These are phyloP conservation scores for Adansonia gregorii DNA, from an alignment of 441 rosid species.

Conservation along the genomic window DNA sequence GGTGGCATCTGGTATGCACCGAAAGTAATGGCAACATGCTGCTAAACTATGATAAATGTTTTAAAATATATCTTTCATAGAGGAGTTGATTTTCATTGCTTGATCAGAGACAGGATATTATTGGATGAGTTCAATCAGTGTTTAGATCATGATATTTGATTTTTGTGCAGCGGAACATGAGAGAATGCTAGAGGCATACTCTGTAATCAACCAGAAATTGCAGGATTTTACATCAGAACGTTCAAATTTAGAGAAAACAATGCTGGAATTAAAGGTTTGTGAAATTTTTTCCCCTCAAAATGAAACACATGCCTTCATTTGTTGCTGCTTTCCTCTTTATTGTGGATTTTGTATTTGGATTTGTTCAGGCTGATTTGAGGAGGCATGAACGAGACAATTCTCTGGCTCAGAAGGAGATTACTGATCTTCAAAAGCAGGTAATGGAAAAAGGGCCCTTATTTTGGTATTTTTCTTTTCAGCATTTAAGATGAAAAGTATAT, in stretches of 20 bases:
- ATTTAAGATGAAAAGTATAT: neutral
- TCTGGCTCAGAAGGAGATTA: conserved; percentile 75
- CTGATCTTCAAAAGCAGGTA: conserved; percentile 88
- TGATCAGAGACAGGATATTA: neutral
- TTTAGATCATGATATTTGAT: conserved; percentile 29
- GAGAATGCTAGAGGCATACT: conserved; percentile 85
- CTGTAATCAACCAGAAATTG: conserved; percentile 72
- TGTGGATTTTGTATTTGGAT: conserved; percentile 11
- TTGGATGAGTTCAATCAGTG: neutral
- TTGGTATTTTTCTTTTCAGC: neutral
- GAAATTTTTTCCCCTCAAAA: neutral
- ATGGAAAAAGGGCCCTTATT: conserved; percentile 1
- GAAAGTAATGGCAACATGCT: conserved; percentile 11
- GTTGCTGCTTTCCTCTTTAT: conserved; percentile 18
- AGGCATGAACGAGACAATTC: conserved; percentile 69
- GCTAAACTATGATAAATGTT: neutral
- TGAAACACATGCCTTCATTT: conserved; percentile 1
- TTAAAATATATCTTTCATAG: neutral
- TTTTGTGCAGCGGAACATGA: conserved; percentile 81
- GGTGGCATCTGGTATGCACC: neutral
- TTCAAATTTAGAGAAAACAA: conserved; percentile 71
- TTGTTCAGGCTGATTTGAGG: conserved; percentile 72
- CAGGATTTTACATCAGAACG: conserved; percentile 75
- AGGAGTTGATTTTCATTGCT: neutral
- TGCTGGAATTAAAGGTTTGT: conserved; percentile 75